Evolutionary conservation across 2,329 filamentous ascomycete genomes (phyloP).

Genomic region (Nothomitra cinnamomea): DNA sequence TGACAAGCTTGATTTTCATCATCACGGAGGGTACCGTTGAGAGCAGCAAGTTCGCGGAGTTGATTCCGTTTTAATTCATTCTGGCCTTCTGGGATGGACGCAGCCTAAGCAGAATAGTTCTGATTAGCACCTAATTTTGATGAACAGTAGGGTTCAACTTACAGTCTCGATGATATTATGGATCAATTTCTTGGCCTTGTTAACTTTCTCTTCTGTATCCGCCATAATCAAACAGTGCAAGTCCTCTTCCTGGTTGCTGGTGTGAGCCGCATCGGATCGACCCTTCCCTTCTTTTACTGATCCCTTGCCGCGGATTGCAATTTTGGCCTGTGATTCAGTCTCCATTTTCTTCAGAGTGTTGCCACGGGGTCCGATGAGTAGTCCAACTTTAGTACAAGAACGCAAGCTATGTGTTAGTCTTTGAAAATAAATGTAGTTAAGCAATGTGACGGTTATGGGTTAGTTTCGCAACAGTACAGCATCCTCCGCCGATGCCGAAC

Average conservation of each 20-base stretch:
- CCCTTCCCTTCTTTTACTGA: conserved; percentile 99
- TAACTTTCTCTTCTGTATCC: conserved; percentile 97
- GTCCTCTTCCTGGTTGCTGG: conserved; percentile 99
- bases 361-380: conserved; percentile 99
- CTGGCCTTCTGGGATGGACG: conserved; percentile 94
- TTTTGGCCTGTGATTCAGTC: conserved; percentile 89
- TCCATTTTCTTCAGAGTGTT: conserved; percentile 99
- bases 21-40: conserved; percentile 97
- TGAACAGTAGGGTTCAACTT: conserved; percentile 25
- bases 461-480: conserved; percentile 24
- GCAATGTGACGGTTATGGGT: conserved; percentile 20
- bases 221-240: conserved; percentile 99
- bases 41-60: conserved; percentile 86
- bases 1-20: conserved; percentile 99
- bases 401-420: conserved; percentile 84
- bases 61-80: conserved; percentile 99
- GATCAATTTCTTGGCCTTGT: conserved; percentile 96
- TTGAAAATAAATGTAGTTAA: conserved; percentile 25
- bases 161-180: conserved; percentile 98
- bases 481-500: conserved; percentile 19
- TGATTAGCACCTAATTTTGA: neutral
- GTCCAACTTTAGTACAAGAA: conserved; percentile 79
- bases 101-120: conserved; percentile 44
- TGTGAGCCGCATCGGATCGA: conserved; percentile 94
- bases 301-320: conserved; percentile 97